phyloP scores from a whole-genome alignment of 192 early-diverging fungal species.

The Coemansia sp. region DNA sequence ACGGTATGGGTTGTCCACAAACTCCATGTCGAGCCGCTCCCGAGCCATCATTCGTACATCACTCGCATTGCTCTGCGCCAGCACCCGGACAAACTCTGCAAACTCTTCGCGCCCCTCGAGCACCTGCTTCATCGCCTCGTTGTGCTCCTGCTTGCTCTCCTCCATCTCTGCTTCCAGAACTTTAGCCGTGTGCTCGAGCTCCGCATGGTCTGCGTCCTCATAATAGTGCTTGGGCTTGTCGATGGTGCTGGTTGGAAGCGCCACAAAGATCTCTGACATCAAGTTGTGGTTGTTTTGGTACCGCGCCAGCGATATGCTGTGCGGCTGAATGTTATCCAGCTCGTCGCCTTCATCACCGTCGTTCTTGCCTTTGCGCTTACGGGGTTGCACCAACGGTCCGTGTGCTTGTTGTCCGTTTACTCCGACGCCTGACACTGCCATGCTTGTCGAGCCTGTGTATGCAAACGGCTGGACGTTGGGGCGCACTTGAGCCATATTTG shows the following conservation, averaged over 20 bases:
- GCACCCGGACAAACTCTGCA: conserved; percentile 18
- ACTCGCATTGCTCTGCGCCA: conserved; percentile 16
- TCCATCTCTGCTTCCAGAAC: conserved; percentile 8
- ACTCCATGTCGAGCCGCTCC: conserved; percentile 39
- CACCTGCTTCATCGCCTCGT: conserved; percentile 9
- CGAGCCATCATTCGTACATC: conserved; percentile 23
- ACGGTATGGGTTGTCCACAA: conserved; percentile 45
- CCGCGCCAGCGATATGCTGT: conserved; percentile 31
- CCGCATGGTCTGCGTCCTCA: conserved; percentile 12
- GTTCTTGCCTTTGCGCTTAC: conserved; percentile 32
- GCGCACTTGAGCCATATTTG: conserved; percentile 19
- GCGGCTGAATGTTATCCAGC: conserved; percentile 36
- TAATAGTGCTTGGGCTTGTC: conserved; percentile 42
- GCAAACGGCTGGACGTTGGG: conserved; percentile 26
- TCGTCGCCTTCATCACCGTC: conserved; percentile 36
- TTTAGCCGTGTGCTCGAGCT: conserved; percentile 4
- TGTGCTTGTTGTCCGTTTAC: conserved; percentile 34
- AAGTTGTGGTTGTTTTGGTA: conserved; percentile 53
- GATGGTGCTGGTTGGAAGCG: conserved; percentile 45
- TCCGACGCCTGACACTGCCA: conserved; percentile 24
- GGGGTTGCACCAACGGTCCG: conserved; percentile 32
- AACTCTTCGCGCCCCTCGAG: conserved; percentile 26
- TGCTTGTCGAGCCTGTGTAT: conserved; percentile 29
- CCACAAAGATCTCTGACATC: conserved; percentile 50
- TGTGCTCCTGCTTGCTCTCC: conserved; percentile 28